Conservation (phyloP, 2,329 filamentous ascomycete genomes). For the Pyrenophora graminea region DNA sequence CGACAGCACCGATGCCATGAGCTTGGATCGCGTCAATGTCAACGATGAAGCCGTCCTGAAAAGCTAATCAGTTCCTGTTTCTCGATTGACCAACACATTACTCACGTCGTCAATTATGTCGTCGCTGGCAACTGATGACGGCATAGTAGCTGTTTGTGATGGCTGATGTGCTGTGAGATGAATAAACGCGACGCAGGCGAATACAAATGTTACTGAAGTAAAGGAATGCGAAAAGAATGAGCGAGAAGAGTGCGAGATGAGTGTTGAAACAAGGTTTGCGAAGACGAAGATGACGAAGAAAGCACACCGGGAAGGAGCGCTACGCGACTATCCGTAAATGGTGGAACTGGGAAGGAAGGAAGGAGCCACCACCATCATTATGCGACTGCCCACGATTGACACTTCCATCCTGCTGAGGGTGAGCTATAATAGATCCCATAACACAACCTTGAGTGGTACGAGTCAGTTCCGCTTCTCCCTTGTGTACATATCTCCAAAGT, state of each 20-base stretch:
- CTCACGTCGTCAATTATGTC: slow-evolving; percentile 57
- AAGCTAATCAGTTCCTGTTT: background rate
- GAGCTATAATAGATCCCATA: too few relatives aligned
- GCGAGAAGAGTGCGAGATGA: background rate
- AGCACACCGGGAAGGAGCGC: slow-evolving; percentile 16
- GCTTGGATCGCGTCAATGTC: slow-evolving; percentile 69
- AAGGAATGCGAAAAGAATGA: background rate
- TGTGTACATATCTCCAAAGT: too few relatives aligned
- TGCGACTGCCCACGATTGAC: too few relatives aligned
- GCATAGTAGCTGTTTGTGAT: slow-evolving; percentile 25
- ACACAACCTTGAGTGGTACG: too few relatives aligned
- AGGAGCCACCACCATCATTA: background rate
- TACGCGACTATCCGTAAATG: slow-evolving; percentile 1
- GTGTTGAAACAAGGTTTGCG: background rate
- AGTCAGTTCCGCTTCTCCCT: too few relatives aligned
- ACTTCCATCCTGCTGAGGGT: too few relatives aligned
- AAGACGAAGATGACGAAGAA: slow-evolving; percentile 6
- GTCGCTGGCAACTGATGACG: slow-evolving; percentile 58
- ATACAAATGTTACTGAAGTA: background rate
- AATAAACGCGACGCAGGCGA: slow-evolving; percentile 11
- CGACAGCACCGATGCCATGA: slow-evolving; percentile 67
- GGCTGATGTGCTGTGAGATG: slow-evolving; percentile 3
- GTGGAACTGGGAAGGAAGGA: slow-evolving; percentile 19
- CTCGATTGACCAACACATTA: background rate
- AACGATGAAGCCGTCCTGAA: slow-evolving; percentile 60